Conservation (phyloP, 2,329 filamentous ascomycete species). For the Hymenoscyphus occultus region DNA sequence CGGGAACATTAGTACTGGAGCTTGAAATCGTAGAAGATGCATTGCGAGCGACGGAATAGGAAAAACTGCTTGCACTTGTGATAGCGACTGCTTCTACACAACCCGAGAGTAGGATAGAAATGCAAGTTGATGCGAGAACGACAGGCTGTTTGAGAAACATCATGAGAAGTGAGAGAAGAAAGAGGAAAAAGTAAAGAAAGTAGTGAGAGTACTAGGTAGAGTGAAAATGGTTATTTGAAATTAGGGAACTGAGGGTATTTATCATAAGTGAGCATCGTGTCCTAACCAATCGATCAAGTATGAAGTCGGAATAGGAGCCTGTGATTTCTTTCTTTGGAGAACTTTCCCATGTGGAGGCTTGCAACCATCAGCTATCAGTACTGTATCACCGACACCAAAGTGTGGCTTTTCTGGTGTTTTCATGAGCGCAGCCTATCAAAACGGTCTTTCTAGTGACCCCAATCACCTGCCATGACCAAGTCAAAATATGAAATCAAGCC, state of each 20-base stretch:
- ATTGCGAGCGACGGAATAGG: conserved; percentile 1
- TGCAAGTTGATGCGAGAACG: background rate
- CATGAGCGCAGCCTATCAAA: background rate
- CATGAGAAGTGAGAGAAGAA: conserved; percentile 15
- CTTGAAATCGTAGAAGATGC: conserved; percentile 3
- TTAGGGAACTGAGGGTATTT: background rate
- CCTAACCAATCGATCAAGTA: background rate
- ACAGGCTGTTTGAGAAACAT: conserved; percentile 2
- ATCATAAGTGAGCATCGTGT: background rate
- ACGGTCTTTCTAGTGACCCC: background rate
- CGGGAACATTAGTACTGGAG: background rate
- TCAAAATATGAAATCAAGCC: background rate
- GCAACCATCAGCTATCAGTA: background rate
- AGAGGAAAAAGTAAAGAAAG: background rate
- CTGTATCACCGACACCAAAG: background rate
- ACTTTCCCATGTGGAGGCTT: conserved; percentile 1
- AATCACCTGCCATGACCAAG: background rate
- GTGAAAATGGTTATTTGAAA: background rate
- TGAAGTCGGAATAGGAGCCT: background rate
- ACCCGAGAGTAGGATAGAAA: background rate
- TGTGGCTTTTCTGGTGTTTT: background rate
- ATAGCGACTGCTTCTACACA: conserved; percentile 7
- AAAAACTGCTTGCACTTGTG: conserved; percentile 3
- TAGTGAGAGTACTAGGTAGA: background rate
- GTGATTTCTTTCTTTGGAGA: background rate